Percentiles rank a stretch among this genome's conserved stretches.
Conservation (phyloP, 352 stramenopile genomes). For the Phytophthora podocarpi region DNA sequence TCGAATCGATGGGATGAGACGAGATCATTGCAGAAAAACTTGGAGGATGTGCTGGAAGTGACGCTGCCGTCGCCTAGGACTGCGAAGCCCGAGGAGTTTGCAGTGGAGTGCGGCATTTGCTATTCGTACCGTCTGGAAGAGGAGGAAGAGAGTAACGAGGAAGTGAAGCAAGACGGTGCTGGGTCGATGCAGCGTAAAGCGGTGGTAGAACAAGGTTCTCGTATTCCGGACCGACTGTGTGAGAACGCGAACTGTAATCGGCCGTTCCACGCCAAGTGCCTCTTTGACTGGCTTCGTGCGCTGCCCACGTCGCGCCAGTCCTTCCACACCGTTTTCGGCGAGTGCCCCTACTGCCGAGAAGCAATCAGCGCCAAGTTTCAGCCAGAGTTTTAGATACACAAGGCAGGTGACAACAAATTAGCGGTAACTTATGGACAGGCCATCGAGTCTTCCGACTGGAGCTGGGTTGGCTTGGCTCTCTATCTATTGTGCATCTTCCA, state of each 20-base stretch:
- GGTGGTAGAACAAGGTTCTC: slow-evolving; percentile 8
- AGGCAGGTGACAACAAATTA: slow-evolving; percentile 18
- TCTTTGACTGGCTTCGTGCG: slow-evolving; percentile 91
- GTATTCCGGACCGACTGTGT: slow-evolving; percentile 84
- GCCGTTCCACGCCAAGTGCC: slow-evolving; percentile 87
- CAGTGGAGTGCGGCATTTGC: slow-evolving; percentile 89
- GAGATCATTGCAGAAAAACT: slow-evolving; percentile 61
- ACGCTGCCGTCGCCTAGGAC: slow-evolving; percentile 64
- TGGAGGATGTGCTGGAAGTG: slow-evolving; percentile 65
- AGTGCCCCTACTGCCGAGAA: slow-evolving; percentile 91
- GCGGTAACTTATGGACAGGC: slow-evolving; percentile 27
- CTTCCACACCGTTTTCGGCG: slow-evolving; percentile 90
- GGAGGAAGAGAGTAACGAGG: slow-evolving; percentile 21
- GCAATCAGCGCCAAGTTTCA: slow-evolving; percentile 83
- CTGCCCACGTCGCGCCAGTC: slow-evolving; percentile 88
- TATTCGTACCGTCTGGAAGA: slow-evolving; percentile 81
- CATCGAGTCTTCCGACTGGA: not conserved
- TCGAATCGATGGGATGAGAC: slow-evolving; percentile 63
- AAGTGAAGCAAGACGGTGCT: not conserved
- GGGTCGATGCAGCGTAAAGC: not conserved
- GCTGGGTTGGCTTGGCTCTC: slow-evolving; percentile 8
- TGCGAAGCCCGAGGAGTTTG: slow-evolving; percentile 66
- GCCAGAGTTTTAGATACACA: slow-evolving; percentile 22
- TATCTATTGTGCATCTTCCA: slow-evolving; percentile 19
- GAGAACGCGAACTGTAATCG: slow-evolving; percentile 86